A percentile compares a stretch with the other conserved stretches of the same genome.
Evolutionary conservation across 768 basidiomycete species (phyloP).

Genomic region (Hebeloma cylindrosporum): DNA sequence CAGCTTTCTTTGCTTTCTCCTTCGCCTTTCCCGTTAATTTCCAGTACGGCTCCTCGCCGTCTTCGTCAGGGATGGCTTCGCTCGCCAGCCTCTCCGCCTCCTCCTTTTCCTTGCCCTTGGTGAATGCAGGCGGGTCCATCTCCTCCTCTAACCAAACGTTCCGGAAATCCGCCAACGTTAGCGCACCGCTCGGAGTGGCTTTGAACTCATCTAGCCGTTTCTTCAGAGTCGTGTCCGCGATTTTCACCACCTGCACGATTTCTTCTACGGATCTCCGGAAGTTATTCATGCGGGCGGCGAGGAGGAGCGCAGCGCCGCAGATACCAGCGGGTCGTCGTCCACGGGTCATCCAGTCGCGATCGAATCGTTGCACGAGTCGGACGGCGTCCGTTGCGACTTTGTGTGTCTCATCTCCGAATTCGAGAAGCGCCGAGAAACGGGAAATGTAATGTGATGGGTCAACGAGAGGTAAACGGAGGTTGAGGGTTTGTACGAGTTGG

Average conservation of each 20-base stretch:
- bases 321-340: constrained; percentile 96
- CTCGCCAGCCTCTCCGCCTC: constrained; percentile 48
- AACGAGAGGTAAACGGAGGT: constrained; percentile 82
- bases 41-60: constrained; percentile 32
- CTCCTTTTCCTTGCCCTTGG: constrained; percentile 71
- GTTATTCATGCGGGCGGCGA: constrained; percentile 98
- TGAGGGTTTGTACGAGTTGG: constrained; percentile 86
- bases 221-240: constrained; percentile 91
- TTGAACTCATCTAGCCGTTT: constrained; percentile 96
- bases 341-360: constrained; percentile 95
- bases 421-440: constrained; percentile 90
- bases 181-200: constrained; percentile 77
- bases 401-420: constrained; percentile 93
- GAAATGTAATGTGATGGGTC: constrained; percentile 97
- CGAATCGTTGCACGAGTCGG: constrained; percentile 89
- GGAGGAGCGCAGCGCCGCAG: constrained; percentile 91
- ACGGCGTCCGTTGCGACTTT: constrained; percentile 92
- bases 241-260: constrained; percentile 98
- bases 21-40: constrained; percentile 36
- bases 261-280: constrained; percentile 92
- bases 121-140: constrained; percentile 89
- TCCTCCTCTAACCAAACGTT: constrained; percentile 90
- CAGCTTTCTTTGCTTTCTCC: constrained; percentile 41
- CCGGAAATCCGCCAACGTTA: constrained; percentile 89
- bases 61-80: constrained; percentile 30